A percentile compares a stretch with the other conserved stretches of the same genome.
Conservation (phyloP, 495 filamentous ascomycete species). For the Hypoxylon rickii region DNA sequence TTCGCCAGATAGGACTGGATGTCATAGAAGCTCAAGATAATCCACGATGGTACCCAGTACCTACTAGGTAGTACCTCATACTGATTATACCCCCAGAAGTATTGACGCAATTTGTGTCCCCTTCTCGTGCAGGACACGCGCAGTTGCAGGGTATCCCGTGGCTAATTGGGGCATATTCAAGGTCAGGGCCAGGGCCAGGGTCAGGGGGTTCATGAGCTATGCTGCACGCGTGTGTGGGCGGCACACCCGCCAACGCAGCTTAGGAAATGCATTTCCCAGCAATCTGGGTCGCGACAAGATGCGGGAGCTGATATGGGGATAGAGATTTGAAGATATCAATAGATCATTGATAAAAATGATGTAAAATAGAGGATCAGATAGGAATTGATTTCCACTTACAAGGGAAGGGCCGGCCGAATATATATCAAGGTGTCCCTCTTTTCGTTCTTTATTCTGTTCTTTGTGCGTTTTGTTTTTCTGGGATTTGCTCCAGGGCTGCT, state of each 20-base stretch:
- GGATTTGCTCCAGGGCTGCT: background rate
- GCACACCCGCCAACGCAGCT: slow-evolving; percentile 18
- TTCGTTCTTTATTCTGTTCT: slow-evolving; percentile 3
- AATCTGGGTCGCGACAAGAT: slow-evolving; percentile 22
- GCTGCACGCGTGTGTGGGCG: slow-evolving; percentile 18
- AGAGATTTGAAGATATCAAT: background rate
- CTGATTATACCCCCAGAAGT: no score
- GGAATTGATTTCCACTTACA: slow-evolving; percentile 17
- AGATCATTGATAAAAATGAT: background rate
- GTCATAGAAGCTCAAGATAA: background rate
- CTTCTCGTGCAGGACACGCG: slow-evolving; percentile 23
- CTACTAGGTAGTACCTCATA: no score
- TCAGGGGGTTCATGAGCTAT: slow-evolving; percentile 11
- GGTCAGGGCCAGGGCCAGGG: slow-evolving; percentile 16
- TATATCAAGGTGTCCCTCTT: background rate
- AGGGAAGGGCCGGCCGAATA: background rate
- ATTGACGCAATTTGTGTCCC: slow-evolving; percentile 26
- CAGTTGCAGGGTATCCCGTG: slow-evolving; percentile 32
- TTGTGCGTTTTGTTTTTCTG: background rate
- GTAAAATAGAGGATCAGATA: background rate
- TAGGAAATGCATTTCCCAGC: slow-evolving; percentile 22
- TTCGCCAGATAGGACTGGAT: slow-evolving; percentile 6
- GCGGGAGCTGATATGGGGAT: slow-evolving; percentile 7
- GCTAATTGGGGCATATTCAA: slow-evolving; percentile 7
- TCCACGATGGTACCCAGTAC: no score